Percentiles rank a stretch among this genome's conserved stretches.
Conservation (phyloP, 2,329 filamentous ascomycete species). For the Ramularia collo-cygni region DNA sequence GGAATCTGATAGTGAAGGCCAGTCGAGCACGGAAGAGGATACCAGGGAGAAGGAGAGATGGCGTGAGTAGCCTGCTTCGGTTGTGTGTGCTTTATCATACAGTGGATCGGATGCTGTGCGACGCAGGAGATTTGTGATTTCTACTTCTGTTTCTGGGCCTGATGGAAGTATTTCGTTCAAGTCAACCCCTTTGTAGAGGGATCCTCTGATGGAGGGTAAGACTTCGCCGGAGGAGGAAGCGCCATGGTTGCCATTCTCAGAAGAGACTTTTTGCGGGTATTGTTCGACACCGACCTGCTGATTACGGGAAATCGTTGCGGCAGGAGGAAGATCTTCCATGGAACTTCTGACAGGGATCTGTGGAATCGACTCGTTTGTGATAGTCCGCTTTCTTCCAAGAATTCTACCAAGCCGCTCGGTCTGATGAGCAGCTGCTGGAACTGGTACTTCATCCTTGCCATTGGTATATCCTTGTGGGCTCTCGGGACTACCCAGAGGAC, state of each 20-base stretch:
- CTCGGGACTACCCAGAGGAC: constrained; percentile 23
- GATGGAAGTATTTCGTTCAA: constrained; percentile 49
- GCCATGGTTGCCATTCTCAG: too few species aligned
- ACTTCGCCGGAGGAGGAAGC: too few species aligned
- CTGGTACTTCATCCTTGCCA: constrained; percentile 3
- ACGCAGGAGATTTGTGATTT: constrained; percentile 46
- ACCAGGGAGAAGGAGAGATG: constrained; percentile 69
- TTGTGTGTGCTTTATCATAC: background rate
- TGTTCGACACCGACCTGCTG: background rate
- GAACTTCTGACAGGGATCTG: constrained; percentile 7
- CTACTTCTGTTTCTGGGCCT: constrained; percentile 42
- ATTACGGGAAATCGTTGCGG: background rate
- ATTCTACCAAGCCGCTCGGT: constrained; percentile 12
- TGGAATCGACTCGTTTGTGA: constrained; percentile 12
- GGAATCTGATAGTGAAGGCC: constrained; percentile 41
- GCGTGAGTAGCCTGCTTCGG: constrained; percentile 59
- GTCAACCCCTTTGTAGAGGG: constrained; percentile 53
- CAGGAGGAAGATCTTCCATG: background rate
- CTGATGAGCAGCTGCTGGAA: constrained; percentile 12
- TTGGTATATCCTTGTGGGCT: constrained; percentile 14
- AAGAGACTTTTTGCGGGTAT: too few species aligned
- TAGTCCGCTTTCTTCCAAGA: constrained; percentile 10
- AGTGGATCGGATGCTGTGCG: constrained; percentile 42
- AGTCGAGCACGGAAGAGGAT: constrained; percentile 65
- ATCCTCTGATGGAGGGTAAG: constrained; percentile 51